Base-by-base conservation (phyloP, 345 rosid genomes). In the Eucalyptus viminalis region DNA sequence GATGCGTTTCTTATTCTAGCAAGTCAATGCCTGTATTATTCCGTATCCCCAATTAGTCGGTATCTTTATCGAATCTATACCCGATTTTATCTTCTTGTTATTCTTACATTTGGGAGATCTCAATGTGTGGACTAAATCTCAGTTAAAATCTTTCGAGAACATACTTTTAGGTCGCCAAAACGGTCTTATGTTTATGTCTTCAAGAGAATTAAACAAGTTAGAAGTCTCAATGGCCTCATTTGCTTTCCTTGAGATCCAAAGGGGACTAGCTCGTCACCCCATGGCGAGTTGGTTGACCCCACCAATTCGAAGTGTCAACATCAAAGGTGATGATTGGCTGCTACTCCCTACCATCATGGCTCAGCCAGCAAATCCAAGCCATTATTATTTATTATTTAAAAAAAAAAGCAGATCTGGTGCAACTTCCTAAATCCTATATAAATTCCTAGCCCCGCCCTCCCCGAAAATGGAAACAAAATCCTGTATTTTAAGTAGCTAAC, bases 41-140 rank as follows among this genome's bases (percentile, higher is more conserved):
- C 0, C 8, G 1, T 53, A 3, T 0, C 0, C 25, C 5, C 11
- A 19, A 53, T 53, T 19, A 11, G 58, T 19, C 21, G 19, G 58
- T 53, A 53, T 53, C 25, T 53, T 19, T 53, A 53, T 19, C 25
- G 11, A 53, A 24, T 53, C 0, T 53, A 21, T 53, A 53, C 11
- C 11, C 4, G 0, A 5, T 25, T 53, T 53, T 53, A 53, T 5
- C 25, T 53, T 53, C 58, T 53, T 1, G 58, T 25, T 53, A 19
- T 53, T 53, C 58, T 53, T 53, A 53, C 1, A 21, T 53, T 21
- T 53, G 21, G 58, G 58, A 4, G 4, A 53, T 53, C 4, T 21
- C 0, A 5, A 53, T 40, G 43, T 53, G 25, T 19, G 25, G 2
- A 53, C 25, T 53, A 53, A 53, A 8, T 1, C 25, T 11, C 58